phyloP scores from a whole-genome alignment of 371 early-diverging fungal species.

The Circinella umbellata region DNA sequence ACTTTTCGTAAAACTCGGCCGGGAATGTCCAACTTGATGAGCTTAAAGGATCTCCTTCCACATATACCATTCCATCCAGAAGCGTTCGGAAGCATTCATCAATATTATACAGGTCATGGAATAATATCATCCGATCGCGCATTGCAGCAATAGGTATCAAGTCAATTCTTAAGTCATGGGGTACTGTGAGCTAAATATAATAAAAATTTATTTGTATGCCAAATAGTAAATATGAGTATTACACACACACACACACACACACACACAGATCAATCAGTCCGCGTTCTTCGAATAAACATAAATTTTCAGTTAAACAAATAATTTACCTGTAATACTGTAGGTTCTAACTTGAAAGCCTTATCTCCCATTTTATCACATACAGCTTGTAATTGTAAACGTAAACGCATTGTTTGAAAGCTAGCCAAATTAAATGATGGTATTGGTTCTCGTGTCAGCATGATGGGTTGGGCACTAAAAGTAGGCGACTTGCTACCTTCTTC shows the following conservation, averaged over 20 bases:
- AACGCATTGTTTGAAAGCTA: constrained; percentile 45
- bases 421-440: constrained; percentile 35
- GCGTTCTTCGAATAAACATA: background rate
- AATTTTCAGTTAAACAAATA: background rate
- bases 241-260: too few relatives aligned
- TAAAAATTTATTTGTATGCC: background rate
- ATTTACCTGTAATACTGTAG: constrained; percentile 48
- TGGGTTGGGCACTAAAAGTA: constrained; percentile 17
- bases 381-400: constrained; percentile 41
- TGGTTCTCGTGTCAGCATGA: constrained; percentile 24
- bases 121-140: constrained; percentile 65
- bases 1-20: constrained; percentile 57
- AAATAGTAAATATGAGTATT: too few relatives aligned
- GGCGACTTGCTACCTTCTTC: constrained; percentile 8
- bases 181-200: constrained; percentile 41
- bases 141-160: constrained; percentile 59
- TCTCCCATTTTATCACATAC: constrained; percentile 24
- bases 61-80: constrained; percentile 47
- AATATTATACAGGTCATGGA: constrained; percentile 54
- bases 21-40: constrained; percentile 59
- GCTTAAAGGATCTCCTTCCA: constrained; percentile 56
- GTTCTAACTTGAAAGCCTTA: constrained; percentile 37
- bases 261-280: too few relatives aligned
- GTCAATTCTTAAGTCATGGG: constrained; percentile 65
- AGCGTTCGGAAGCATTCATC: constrained; percentile 60